Evolutionary conservation across 2,329 filamentous ascomycete species (phyloP).

Genomic region (Talaromyces amestolkiae): DNA sequence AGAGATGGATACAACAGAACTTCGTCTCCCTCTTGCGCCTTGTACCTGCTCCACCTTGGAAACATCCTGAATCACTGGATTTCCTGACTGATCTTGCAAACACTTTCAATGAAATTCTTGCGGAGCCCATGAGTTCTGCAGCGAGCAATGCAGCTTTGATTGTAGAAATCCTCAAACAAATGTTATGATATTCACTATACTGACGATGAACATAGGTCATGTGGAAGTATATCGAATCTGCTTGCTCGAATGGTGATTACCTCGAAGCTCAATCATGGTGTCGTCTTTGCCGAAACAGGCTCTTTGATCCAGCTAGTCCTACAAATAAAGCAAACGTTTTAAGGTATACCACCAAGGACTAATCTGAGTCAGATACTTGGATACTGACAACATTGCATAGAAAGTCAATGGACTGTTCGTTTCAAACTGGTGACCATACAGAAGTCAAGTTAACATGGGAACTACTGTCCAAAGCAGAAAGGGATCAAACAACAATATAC

Average conservation of each 20-base stretch:
- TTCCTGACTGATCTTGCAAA: conserved; percentile 23
- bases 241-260: conserved; percentile 54
- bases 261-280: conserved; percentile 68
- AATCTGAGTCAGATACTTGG: not conserved
- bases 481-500: conserved; percentile 67
- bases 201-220: conserved; percentile 57
- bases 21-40: conserved; percentile 69
- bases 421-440: conserved; percentile 56
- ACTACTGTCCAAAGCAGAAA: conserved; percentile 58
- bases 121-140: conserved; percentile 54
- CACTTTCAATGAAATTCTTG: conserved; percentile 46
- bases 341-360: conserved; percentile 47
- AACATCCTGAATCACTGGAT: conserved; percentile 34
- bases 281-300: conserved; percentile 60
- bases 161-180: conserved; percentile 30
- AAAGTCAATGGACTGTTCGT: conserved; percentile 69
- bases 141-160: conserved; percentile 54
- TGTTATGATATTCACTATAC: not conserved
- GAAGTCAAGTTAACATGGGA: conserved; percentile 52
- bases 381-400: conserved; percentile 43
- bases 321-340: conserved; percentile 66
- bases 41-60: conserved; percentile 48
- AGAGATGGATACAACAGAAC: conserved; percentile 65
- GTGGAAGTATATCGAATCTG: conserved; percentile 73
- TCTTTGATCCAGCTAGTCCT: conserved; percentile 66